A percentile compares a stretch with the other conserved stretches of the same genome.
Evolutionary conservation across 148 eudicot genomes (phyloP).

Genomic region (Salicornia ramosissima): DNA sequence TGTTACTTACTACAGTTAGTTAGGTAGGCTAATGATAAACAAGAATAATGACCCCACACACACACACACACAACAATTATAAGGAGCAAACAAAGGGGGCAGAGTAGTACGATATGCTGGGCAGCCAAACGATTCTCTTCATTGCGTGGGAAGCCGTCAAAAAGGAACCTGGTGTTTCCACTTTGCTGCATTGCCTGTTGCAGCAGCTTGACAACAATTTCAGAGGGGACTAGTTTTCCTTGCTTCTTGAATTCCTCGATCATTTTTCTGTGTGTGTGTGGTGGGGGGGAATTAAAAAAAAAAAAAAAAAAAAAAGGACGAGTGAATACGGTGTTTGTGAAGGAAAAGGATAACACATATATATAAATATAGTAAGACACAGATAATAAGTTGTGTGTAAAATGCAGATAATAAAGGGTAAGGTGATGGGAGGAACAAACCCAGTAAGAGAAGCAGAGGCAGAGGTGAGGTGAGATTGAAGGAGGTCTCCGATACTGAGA

Average conservation of each 20-base stretch:
- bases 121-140: conserved; percentile 29
- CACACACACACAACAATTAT: too few species aligned
- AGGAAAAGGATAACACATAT: background rate
- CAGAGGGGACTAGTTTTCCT: conserved; percentile 31
- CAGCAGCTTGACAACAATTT: conserved; percentile 21
- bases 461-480: conserved; percentile 18
- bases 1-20: background rate
- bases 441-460: conserved; percentile 27
- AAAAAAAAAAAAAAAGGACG: background rate
- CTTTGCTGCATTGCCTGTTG: conserved; percentile 28
- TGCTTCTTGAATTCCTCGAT: conserved; percentile 27
- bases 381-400: too few species aligned
- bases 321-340: background rate
- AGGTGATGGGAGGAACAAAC: conserved; percentile 5
- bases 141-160: conserved; percentile 34
- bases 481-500: conserved; percentile 32
- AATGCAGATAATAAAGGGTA: too few species aligned
- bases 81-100: background rate
- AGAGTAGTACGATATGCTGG: conserved; percentile 12
- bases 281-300: too few species aligned
- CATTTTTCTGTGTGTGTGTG: conserved; percentile 27
- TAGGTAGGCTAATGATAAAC: background rate
- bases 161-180: conserved; percentile 19
- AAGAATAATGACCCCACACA: background rate
- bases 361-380: background rate